Percentiles rank a stretch among this genome's conserved stretches.
Conservation (phyloP, 148 eudicot species). For the Persicaria maculosa region DNA sequence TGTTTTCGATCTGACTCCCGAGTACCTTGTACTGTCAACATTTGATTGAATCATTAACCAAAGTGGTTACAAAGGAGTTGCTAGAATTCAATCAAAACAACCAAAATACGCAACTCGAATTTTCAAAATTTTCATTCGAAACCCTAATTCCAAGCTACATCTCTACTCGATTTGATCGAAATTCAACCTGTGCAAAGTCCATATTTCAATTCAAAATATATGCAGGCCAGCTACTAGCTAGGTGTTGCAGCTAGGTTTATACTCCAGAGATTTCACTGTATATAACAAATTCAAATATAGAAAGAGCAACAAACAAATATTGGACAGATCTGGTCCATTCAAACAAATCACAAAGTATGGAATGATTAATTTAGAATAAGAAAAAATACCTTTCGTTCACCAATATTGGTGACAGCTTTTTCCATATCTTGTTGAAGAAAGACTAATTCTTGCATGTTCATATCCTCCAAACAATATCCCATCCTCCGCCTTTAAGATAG, state of each 20-base stretch:
- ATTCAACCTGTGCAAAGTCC: too few species aligned
- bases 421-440: constrained; percentile 59
- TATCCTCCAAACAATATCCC: constrained; percentile 73
- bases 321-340: background rate
- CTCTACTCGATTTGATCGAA: too few species aligned
- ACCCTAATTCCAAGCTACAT: too few species aligned
- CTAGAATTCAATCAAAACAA: background rate
- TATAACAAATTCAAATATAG: too few species aligned
- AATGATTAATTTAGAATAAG: background rate
- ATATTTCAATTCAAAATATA: background rate
- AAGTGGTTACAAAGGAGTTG: background rate
- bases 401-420: constrained; percentile 41
- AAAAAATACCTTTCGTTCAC: constrained; percentile 61
- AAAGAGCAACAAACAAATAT: background rate
- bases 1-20: constrained; percentile 37
- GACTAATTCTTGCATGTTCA: constrained; percentile 36
- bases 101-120: too few species aligned
- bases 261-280: too few species aligned
- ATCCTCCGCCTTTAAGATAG: constrained; percentile 42
- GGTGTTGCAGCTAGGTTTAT: background rate
- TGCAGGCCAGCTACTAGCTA: background rate
- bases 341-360: background rate
- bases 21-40: constrained; percentile 46
- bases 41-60: background rate
- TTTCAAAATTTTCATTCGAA: too few species aligned